Conservation (phyloP, 208 protist genomes). For the Leishmania braziliensis region DNA sequence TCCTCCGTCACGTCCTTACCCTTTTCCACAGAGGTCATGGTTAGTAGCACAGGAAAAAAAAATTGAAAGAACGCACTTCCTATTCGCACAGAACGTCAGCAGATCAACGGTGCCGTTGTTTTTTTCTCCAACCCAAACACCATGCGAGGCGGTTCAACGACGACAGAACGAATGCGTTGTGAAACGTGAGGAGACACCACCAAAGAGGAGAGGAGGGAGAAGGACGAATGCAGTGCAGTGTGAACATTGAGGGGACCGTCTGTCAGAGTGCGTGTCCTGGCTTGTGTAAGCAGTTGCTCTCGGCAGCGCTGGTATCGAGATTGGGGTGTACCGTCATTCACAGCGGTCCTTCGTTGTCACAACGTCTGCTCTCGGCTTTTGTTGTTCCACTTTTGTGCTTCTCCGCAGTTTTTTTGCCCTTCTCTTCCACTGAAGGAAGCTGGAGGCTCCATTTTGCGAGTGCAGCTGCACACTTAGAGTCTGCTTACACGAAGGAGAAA, state of each 20-base stretch:
- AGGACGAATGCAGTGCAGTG: not conserved
- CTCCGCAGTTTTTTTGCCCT: not conserved
- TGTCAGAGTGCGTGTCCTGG: not conserved
- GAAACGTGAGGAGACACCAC: not conserved
- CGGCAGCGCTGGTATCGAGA: not conserved
- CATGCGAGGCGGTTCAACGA: not conserved
- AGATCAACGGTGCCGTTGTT: not conserved
- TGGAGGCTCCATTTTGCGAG: not conserved
- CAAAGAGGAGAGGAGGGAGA: not conserved
- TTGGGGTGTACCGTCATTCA: not conserved
- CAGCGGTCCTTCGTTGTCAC: not conserved
- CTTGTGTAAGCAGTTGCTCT: not conserved
- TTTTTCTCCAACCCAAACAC: not conserved
- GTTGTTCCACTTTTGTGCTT: not conserved
- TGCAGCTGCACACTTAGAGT: not conserved
- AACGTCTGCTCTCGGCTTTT: too few species aligned
- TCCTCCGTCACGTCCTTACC: slow-evolving; percentile 39
- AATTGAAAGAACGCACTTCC: slow-evolving; percentile 1
- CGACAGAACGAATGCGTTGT: not conserved
- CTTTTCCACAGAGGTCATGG: slow-evolving; percentile 25
- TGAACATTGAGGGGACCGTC: not conserved
- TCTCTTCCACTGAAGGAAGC: not conserved
- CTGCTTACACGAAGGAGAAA: slow-evolving; percentile 2
- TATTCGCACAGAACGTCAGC: not conserved
- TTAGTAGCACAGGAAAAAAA: not conserved